Percentiles rank a stretch among this genome's conserved stretches.
Conservation (phyloP, 139 green algal species). For the Chlamydomonas sp. region DNA sequence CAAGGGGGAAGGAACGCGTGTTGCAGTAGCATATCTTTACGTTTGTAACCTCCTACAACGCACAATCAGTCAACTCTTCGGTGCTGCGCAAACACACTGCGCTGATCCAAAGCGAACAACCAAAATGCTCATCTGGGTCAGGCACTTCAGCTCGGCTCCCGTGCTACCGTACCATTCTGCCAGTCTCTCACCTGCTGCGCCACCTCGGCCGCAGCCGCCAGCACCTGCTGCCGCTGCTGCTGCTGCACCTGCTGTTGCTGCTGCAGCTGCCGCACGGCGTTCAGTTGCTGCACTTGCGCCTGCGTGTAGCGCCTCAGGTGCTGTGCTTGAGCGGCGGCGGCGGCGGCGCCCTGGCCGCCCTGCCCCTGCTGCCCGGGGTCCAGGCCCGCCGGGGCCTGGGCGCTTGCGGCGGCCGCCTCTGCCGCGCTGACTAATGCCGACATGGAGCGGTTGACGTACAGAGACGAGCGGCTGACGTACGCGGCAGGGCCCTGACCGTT, state of each 20-base stretch:
- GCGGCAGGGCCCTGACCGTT: background rate
- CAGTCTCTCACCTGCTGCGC: slow-evolving; percentile 22
- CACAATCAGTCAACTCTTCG: too few relatives aligned
- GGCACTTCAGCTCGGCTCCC: background rate
- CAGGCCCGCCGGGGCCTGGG: too few relatives aligned
- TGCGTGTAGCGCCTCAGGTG: slow-evolving; percentile 11
- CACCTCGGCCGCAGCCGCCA: slow-evolving; percentile 19
- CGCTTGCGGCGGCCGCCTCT: too few relatives aligned
- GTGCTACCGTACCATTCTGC: background rate
- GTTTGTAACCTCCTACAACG: too few relatives aligned
- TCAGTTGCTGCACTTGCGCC: slow-evolving; percentile 24
- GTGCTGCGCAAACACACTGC: too few relatives aligned
- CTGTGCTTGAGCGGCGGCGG: background rate
- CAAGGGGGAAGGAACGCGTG: too few relatives aligned
- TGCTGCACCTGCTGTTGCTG: slow-evolving; percentile 3
- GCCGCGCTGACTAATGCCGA: too few relatives aligned
- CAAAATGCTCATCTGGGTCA: too few relatives aligned
- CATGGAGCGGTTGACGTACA: slow-evolving; percentile 2
- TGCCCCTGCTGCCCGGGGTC: too few relatives aligned
- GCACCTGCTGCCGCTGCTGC: slow-evolving; percentile 11
- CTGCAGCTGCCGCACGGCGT: slow-evolving; percentile 22
- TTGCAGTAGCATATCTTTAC: too few relatives aligned
- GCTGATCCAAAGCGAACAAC: too few relatives aligned
- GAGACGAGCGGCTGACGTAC: background rate
- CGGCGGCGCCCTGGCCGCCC: background rate